Percentiles rank a stretch among this genome's conserved stretches.
These are phyloP conservation scores for Gossypium raimondii DNA, from an alignment of 345 rosid species.

Conservation along the genomic window DNA sequence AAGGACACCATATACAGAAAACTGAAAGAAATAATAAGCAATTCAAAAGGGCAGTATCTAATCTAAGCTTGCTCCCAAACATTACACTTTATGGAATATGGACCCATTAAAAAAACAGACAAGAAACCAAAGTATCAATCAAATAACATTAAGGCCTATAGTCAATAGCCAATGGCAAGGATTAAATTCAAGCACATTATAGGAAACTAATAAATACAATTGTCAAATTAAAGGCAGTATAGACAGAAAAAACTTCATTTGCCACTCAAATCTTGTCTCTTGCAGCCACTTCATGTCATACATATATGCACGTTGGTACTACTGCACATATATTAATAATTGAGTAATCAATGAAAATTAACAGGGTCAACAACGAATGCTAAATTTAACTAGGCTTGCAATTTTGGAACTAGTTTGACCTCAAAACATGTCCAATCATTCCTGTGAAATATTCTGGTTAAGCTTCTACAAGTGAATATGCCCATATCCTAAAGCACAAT, in stretches of 20 bases:
- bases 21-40: neutral
- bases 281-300: constrained; percentile 2
- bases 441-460: neutral
- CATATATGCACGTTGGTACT: neutral
- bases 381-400: neutral
- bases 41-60: neutral
- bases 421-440: neutral
- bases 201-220: neutral
- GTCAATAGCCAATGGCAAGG: neutral
- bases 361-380: neutral
- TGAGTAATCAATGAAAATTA: neutral
- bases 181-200: constrained; percentile 7
- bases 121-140: neutral
- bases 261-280: neutral
- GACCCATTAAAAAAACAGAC: constrained; percentile 5
- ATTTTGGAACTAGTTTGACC: neutral
- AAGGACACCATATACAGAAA: neutral
- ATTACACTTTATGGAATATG: neutral
- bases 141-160: neutral
- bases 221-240: neutral
- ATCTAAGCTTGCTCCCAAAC: neutral
- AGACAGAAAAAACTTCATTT: neutral
- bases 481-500: neutral
- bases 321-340: neutral
- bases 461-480: neutral